Evolutionary conservation across 371 early-diverging fungal genomes (phyloP), one percentile per base, ranked within the genome.

Genomic region (Rhizoclosmatium hyalinum): DNA sequence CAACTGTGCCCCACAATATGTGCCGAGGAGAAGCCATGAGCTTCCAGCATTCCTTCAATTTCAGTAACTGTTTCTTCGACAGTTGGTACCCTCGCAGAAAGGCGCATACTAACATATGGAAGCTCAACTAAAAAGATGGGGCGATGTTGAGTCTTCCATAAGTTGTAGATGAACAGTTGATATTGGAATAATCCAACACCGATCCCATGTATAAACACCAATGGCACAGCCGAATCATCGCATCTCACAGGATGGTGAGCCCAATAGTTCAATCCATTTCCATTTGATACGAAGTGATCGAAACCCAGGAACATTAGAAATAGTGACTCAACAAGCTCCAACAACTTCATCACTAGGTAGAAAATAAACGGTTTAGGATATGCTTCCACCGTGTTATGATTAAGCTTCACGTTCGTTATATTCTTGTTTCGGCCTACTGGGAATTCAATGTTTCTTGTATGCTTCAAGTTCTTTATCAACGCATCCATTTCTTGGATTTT

Each of bases 201-300:
- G 47, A 92, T 87, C 12, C 92, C 92, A 70, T 91, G 91, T 10
- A 91, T 87, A 77, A 91, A 91, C 3, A 91, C 88, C 44, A 92
- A 79, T 0, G 92, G 91, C 24, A 83, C 82, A 60, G 53, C n/a
- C 10, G 53, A 53, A 53, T 12, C 53, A 10, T 53, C 53, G 53
- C 14, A 10, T n/a, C 14, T 53, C 1, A 12, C n/a, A n/a, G 53
- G n/a, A 58, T 58, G 58, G 58, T 84, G 81, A 66, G 82, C 82
- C 79, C 79, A 79, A 53, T 90, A 90, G 1, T 87, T 81, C 2
- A 90, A 41, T n/a, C 6, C n/a, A 24, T 24, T 50, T 17, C 4
- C 14, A 5, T 45, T 32, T 17, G 10, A 14, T 12, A 64, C 17
- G 6, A 21, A 50, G n/a, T 39, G 17, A n/a, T 50, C 24, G 19